A percentile compares a stretch with the other conserved stretches of the same genome.
Evolutionary conservation across 352 stramenopile genomes (phyloP).

Genomic region (Globisporangium lucens): DNA sequence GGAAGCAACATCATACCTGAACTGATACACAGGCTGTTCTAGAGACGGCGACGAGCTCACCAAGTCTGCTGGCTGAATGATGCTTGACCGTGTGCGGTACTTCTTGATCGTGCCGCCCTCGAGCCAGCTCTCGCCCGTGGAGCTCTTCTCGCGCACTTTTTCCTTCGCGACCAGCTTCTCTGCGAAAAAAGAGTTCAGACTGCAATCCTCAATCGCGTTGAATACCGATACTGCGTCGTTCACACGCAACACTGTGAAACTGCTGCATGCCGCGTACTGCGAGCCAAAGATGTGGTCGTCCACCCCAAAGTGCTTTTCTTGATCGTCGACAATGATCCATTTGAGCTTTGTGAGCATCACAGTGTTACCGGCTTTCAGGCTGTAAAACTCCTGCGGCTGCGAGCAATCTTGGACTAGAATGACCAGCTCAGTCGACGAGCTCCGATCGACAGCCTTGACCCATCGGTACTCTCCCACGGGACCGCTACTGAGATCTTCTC

Average conservation of each 20-base stretch:
- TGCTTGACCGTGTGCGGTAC: background rate
- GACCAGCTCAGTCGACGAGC: constrained; percentile 42
- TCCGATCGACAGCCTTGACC: constrained; percentile 64
- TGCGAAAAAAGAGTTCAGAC: constrained; percentile 33
- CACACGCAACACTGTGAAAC: constrained; percentile 35
- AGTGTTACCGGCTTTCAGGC: constrained; percentile 42
- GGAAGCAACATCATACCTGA: constrained; percentile 19
- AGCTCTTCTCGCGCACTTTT: background rate
- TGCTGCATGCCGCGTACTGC: constrained; percentile 43
- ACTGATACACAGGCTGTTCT: constrained; percentile 20
- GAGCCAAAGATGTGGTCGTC: constrained; percentile 15
- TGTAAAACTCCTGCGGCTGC: constrained; percentile 40
- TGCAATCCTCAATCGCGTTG: constrained; percentile 34
- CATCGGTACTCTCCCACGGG: constrained; percentile 37
- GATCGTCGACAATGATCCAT: constrained; percentile 22
- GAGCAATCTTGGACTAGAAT: constrained; percentile 42
- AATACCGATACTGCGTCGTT: constrained; percentile 37
- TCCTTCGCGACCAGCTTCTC: constrained; percentile 14
- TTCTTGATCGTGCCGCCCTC: constrained; percentile 9
- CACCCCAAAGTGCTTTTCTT: background rate
- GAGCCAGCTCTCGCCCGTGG: constrained; percentile 13
- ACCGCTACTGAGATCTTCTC: background rate
- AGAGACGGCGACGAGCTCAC: constrained; percentile 1
- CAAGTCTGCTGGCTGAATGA: background rate
- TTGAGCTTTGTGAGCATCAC: constrained; percentile 61